Percentiles rank a stretch among this genome's conserved stretches.
phyloP scores from a whole-genome alignment of 495 filamentous ascomycete genomes.

The Aspergillus conjunctus region DNA sequence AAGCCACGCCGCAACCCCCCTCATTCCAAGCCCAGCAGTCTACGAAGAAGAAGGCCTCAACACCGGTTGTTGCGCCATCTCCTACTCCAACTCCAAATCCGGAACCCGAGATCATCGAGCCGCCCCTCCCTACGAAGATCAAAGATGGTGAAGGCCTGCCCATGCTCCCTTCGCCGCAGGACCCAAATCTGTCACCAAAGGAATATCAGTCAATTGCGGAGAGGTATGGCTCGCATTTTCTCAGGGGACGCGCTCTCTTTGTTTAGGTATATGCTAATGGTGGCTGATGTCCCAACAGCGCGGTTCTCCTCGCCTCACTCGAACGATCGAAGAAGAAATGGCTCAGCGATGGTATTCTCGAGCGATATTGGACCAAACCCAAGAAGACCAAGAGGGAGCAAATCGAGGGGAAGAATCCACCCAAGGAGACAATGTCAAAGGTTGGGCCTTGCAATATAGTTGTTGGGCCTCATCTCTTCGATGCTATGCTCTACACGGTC shows the following conservation, averaged over 20 bases:
- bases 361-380: constrained; percentile 92
- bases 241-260: background rate
- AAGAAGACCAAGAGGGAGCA: constrained; percentile 74
- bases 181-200: constrained; percentile 58
- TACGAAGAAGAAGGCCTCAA: constrained; percentile 42
- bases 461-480: constrained; percentile 89
- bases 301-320: constrained; percentile 80
- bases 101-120: constrained; percentile 43
- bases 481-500: constrained; percentile 81
- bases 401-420: constrained; percentile 74
- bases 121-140: constrained; percentile 64
- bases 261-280: background rate
- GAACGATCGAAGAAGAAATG: constrained; percentile 84
- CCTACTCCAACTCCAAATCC: constrained; percentile 31
- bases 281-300: constrained; percentile 53
- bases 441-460: constrained; percentile 79
- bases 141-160: constrained; percentile 72
- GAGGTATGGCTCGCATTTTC: constrained; percentile 55
- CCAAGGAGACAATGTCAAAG: constrained; percentile 83
- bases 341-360: constrained; percentile 85
- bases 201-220: constrained; percentile 84
- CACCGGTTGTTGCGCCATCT: constrained; percentile 30
- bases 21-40: constrained; percentile 27
- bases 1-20: constrained; percentile 38
- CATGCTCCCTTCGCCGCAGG: constrained; percentile 69